A percentile compares a stretch with the other conserved stretches of the same genome.
Evolutionary conservation across 805 yeast genomes (phyloP).

Genomic region (Priceomyces carsonii): DNA sequence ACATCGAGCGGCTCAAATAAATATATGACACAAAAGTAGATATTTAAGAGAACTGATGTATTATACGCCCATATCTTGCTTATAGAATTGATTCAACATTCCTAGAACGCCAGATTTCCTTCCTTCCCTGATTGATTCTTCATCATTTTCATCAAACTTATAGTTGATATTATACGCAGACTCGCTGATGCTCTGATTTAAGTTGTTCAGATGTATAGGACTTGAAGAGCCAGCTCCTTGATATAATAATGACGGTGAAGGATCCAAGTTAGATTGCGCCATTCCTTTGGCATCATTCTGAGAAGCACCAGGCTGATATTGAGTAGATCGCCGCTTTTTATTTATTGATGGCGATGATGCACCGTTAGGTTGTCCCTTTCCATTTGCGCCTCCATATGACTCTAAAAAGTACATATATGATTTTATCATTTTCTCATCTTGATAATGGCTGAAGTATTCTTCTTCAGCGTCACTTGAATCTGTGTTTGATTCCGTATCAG

Average conservation of each 20-base stretch:
- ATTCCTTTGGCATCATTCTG: slow-evolving; percentile 6
- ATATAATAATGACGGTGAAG: slow-evolving; percentile 17
- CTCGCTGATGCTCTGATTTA: slow-evolving; percentile 13
- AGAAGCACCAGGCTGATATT: slow-evolving; percentile 1
- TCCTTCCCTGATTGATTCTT: slow-evolving; percentile 26
- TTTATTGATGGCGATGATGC: slow-evolving; percentile 3
- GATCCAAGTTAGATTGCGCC: slow-evolving; percentile 11
- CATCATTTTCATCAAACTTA: slow-evolving; percentile 33
- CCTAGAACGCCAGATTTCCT: slow-evolving; percentile 66
- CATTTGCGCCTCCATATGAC: slow-evolving; percentile 54
- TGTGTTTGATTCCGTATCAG: slow-evolving; percentile 5
- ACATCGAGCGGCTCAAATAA: slow-evolving; percentile 17
- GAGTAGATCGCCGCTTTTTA: slow-evolving; percentile 1
- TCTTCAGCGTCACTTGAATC: slow-evolving; percentile 15
- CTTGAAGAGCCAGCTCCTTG: slow-evolving; percentile 4
- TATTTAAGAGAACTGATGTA: too few relatives aligned
- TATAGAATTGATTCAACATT: slow-evolving; percentile 77
- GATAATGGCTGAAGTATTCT: slow-evolving; percentile 36
- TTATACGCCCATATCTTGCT: slow-evolving; percentile 43
- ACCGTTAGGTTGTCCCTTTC: slow-evolving; percentile 2
- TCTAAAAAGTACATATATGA: slow-evolving; percentile 86
- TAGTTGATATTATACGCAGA: slow-evolving; percentile 29
- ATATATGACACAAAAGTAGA: slow-evolving; percentile 3
- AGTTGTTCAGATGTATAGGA: not conserved
- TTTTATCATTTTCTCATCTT: slow-evolving; percentile 88